phyloP scores from a whole-genome alignment of 2,329 filamentous ascomycete genomes.

The Clarireedia monteithiana region DNA sequence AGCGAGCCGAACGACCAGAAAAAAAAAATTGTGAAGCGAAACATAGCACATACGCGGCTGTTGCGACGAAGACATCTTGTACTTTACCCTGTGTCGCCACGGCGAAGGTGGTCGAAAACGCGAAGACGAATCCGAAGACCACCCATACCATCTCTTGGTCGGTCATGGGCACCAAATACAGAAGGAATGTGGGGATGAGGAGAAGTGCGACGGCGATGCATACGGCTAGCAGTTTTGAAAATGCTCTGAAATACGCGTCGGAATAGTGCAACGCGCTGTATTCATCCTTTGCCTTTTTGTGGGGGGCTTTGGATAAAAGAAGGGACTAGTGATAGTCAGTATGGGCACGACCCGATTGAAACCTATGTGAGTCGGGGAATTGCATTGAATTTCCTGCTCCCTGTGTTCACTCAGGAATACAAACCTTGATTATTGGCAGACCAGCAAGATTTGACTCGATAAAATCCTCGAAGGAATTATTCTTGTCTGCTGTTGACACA shows the following conservation, averaged over 20 bases:
- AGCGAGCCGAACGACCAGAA: not conserved
- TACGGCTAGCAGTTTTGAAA: conserved; percentile 5
- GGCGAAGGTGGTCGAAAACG: conserved; percentile 9
- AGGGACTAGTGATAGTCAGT: conserved; percentile 1
- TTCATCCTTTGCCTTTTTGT: conserved; percentile 8
- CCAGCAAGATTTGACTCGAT: not conserved
- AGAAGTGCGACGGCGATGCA: conserved; percentile 9
- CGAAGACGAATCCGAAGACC: conserved; percentile 9
- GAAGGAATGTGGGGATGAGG: conserved; percentile 14
- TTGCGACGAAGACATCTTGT: not conserved
- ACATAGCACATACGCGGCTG: not conserved
- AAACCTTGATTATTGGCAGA: not conserved
- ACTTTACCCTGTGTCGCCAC: conserved; percentile 3
- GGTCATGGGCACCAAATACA: conserved; percentile 16
- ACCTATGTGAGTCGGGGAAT: not conserved
- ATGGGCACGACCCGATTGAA: too few relatives aligned
- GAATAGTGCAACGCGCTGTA: conserved; percentile 3
- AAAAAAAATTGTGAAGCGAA: not conserved
- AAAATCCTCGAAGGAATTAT: not conserved
- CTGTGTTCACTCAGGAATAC: not conserved
- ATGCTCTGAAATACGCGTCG: not conserved
- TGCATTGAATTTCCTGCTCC: too few relatives aligned
- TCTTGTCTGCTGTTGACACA: not conserved
- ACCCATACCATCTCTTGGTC: conserved; percentile 10
- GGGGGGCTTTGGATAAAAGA: conserved; percentile 8